These are phyloP conservation scores for Endocarpon pusillum DNA, from an alignment of 495 filamentous ascomycete species.

Conservation along the genomic window DNA sequence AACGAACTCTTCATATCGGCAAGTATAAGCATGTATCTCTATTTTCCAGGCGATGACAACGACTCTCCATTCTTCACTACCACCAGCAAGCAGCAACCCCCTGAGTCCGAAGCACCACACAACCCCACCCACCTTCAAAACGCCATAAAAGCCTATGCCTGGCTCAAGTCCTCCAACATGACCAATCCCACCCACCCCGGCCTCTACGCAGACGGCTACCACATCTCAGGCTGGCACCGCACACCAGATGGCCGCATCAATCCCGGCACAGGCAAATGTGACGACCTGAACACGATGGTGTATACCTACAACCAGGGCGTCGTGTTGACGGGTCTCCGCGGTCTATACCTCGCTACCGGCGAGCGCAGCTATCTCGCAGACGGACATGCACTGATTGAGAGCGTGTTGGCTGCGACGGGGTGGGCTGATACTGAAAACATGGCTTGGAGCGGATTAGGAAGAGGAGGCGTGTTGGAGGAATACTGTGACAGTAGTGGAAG, in stretches of 20 bases:
- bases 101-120: conserved; percentile 25
- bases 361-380: conserved; percentile 51
- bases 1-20: conserved; percentile 82
- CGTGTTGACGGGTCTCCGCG: conserved; percentile 67
- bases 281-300: conserved; percentile 69
- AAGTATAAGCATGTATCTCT: conserved; percentile 76
- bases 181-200: conserved; percentile 59
- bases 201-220: conserved; percentile 79
- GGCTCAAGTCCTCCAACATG: conserved; percentile 70
- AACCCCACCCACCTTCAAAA: conserved; percentile 49
- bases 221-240: conserved; percentile 51
- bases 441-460: conserved; percentile 58
- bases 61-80: conserved; percentile 42
- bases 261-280: conserved; percentile 43
- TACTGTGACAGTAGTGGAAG: conserved; percentile 55
- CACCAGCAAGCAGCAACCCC: background rate
- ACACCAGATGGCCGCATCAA: conserved; percentile 29
- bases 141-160: conserved; percentile 63
- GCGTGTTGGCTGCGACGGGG: conserved; percentile 61
- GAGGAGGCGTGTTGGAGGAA: conserved; percentile 71
- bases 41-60: conserved; percentile 69
- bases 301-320: conserved; percentile 97
- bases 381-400: conserved; percentile 55
- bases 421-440: conserved; percentile 30
- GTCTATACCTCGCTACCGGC: conserved; percentile 60